Conservation (phyloP, 495 filamentous ascomycete genomes). For the Aspergillus nanangensis region DNA sequence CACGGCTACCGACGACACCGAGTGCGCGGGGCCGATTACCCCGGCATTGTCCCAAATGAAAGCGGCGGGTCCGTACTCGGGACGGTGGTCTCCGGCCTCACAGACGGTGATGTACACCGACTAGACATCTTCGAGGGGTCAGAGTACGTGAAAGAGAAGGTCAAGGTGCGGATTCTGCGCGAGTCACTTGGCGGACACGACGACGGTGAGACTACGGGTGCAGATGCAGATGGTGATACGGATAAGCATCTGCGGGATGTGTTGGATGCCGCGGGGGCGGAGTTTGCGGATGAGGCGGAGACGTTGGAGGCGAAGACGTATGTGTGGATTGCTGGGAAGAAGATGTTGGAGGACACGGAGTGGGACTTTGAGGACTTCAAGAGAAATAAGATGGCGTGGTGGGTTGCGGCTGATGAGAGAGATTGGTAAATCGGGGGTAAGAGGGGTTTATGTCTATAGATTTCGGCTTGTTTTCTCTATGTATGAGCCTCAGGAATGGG, state of each 20-base stretch:
- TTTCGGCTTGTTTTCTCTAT: too few relatives aligned
- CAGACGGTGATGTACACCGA: constrained; percentile 65
- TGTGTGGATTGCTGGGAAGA: constrained; percentile 53
- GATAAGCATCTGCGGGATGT: constrained; percentile 23
- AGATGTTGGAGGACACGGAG: constrained; percentile 58
- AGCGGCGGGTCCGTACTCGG: constrained; percentile 59
- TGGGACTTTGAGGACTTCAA: constrained; percentile 82
- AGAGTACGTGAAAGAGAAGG: constrained; percentile 61
- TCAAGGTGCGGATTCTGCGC: constrained; percentile 54
- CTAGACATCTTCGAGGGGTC: constrained; percentile 81
- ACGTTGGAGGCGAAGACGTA: constrained; percentile 72
- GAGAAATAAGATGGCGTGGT: constrained; percentile 59
- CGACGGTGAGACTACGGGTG: constrained; percentile 5
- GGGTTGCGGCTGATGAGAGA: constrained; percentile 37
- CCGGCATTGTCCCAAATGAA: constrained; percentile 58
- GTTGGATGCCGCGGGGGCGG: constrained; percentile 26
- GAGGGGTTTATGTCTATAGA: too few relatives aligned
- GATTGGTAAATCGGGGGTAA: constrained; percentile 26
- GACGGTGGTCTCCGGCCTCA: constrained; percentile 73
- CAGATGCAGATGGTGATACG: constrained; percentile 3
- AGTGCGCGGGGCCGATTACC: constrained; percentile 70
- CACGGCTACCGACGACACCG: constrained; percentile 66
- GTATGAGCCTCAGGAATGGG: neutral
- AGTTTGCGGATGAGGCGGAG: constrained; percentile 34
- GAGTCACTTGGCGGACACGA: constrained; percentile 23